Evolutionary conservation across 257 asterid species (phyloP).

Genomic region (Scutellaria baicalensis): DNA sequence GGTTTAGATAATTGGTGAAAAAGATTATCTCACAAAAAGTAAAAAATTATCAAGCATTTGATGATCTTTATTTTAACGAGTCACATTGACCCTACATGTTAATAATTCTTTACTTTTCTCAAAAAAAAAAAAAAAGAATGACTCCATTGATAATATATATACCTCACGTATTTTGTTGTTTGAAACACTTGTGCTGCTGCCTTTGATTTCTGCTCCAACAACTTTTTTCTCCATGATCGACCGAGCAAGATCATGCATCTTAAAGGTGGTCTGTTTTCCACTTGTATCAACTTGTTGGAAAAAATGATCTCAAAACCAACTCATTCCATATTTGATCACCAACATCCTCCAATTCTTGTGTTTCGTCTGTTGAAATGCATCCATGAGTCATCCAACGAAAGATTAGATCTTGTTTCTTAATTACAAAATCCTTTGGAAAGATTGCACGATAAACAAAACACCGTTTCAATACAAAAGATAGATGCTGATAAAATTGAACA

Average conservation of each 20-base stretch:
- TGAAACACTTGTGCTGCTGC: neutral
- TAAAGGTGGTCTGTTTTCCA: neutral
- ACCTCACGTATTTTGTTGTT: neutral
- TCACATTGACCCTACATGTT: too few relatives aligned
- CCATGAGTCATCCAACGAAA: slow-evolving; percentile 14
- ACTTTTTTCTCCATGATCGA: neutral
- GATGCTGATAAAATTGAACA: too few relatives aligned
- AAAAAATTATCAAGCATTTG: too few relatives aligned
- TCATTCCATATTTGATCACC: slow-evolving; percentile 5
- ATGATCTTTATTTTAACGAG: too few relatives aligned
- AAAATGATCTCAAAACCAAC: slow-evolving; percentile 4
- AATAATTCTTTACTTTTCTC: too few relatives aligned
- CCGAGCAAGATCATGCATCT: slow-evolving; percentile 6
- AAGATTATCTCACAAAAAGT: too few relatives aligned
- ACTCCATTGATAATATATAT: too few relatives aligned
- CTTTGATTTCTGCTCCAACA: neutral
- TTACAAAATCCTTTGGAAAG: slow-evolving; percentile 6
- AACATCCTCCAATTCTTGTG: neutral
- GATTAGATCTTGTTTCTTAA: slow-evolving; percentile 15
- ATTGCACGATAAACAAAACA: slow-evolving; percentile 27
- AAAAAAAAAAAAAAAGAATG: too few relatives aligned
- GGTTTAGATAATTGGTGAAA: too few relatives aligned
- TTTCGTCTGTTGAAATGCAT: neutral
- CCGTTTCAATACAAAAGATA: neutral
- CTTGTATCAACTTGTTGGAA: neutral